phyloP scores from a whole-genome alignment of 805 yeast species.

The Monosporozyma yasuniensis region DNA sequence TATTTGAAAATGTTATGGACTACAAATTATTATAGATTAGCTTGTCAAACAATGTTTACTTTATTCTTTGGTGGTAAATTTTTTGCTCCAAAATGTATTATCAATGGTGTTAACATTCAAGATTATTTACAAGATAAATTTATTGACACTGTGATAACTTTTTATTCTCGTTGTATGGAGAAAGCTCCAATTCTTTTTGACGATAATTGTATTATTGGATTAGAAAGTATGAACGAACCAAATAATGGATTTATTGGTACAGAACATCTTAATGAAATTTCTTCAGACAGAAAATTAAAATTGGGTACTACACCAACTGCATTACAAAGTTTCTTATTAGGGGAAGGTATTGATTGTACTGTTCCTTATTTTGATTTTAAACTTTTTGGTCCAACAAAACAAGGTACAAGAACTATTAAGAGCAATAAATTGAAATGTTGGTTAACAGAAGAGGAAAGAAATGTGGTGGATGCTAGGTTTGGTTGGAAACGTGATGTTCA shows the following conservation, averaged over 20 bases:
- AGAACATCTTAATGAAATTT: constrained; percentile 43
- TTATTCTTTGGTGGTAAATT: constrained; percentile 70
- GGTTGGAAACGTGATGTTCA: constrained; percentile 55
- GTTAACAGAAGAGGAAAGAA: constrained; percentile 43
- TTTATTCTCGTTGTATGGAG: constrained; percentile 35
- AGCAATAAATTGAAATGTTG: constrained; percentile 42
- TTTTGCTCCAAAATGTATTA: constrained; percentile 66
- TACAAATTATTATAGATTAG: constrained; percentile 71
- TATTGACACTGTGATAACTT: constrained; percentile 41
- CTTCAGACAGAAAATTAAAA: constrained; percentile 55
- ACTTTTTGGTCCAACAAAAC: constrained; percentile 65
- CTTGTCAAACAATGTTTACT: constrained; percentile 74
- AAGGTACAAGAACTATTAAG: constrained; percentile 47
- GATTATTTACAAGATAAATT: constrained; percentile 62
- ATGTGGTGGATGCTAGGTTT: constrained; percentile 45
- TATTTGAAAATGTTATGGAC: constrained; percentile 91
- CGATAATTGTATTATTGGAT: constrained; percentile 45
- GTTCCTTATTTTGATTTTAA: constrained; percentile 67
- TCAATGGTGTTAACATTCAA: constrained; percentile 71
- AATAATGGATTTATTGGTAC: constrained; percentile 65
- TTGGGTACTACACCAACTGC: constrained; percentile 80
- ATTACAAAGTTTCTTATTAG: constrained; percentile 62
- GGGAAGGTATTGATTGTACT: constrained; percentile 58
- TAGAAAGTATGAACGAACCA: constrained; percentile 84
- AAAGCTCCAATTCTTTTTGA: constrained; percentile 39